Percentiles rank a stretch among this genome's conserved stretches.
phyloP scores from a whole-genome alignment of 148 eudicot genomes.

The Polygonum aviculare region DNA sequence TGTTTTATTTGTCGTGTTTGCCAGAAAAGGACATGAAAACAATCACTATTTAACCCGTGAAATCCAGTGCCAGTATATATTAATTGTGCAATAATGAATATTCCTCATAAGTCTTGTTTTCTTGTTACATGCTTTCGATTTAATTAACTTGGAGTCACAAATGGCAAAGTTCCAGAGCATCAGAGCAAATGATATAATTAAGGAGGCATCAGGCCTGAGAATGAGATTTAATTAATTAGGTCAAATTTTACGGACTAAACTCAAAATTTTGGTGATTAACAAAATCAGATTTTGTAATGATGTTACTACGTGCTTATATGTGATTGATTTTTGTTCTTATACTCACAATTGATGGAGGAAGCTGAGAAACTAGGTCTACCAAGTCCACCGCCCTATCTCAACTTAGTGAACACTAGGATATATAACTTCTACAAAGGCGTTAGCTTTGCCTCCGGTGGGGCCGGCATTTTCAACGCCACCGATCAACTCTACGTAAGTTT shows the following conservation, averaged over 20 bases:
- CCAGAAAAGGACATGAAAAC: not conserved
- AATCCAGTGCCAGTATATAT: not conserved
- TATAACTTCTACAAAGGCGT: conserved; percentile 41
- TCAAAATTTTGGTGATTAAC: no score
- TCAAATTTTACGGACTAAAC: no score
- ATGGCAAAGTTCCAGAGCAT: not conserved
- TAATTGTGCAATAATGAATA: not conserved
- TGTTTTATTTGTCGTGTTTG: not conserved
- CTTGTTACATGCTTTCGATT: not conserved
- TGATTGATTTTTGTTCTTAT: no score
- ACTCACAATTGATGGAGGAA: conserved; percentile 9
- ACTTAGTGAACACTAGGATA: conserved; percentile 14
- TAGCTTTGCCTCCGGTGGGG: conserved; percentile 90
- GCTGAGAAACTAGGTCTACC: conserved; percentile 56
- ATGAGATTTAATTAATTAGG: not conserved
- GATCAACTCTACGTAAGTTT: conserved; percentile 36
- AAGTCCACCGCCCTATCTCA: conserved; percentile 47
- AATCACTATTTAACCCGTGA: not conserved
- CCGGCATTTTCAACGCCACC: conserved; percentile 54
- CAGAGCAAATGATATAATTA: not conserved
- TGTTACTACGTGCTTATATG: no score
- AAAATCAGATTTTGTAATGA: no score
- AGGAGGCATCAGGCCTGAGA: not conserved
- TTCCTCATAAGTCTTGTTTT: not conserved
- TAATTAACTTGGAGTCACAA: no score